Evolutionary conservation across 73 alveolate genomes (phyloP), one percentile per base, ranked within the genome.

Genomic region (Paraurostyla sp.): DNA sequence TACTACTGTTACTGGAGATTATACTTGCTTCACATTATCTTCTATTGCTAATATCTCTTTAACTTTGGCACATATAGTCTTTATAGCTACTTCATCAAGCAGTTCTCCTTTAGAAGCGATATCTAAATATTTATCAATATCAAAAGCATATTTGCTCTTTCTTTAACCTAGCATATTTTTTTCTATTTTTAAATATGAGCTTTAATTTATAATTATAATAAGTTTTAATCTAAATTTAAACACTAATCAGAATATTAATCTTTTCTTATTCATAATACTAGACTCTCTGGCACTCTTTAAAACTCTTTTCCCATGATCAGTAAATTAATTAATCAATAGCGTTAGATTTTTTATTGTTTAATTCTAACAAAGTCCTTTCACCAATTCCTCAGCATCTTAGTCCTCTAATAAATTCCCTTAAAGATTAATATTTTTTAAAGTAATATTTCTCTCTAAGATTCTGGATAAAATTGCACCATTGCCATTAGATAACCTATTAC

Each of bases 1-100:
- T 49, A 96, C 98, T 40, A 94, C 87, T 29, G 98, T 94, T 30
- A 96, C 97, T n/a, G 99, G 99, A n/a, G 97, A 80, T 15, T 76
- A 78, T 29, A 94, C 88, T 52, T 86, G 45, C 68, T 87, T 82
- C 22, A 96, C 99, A 84, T 96, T 96, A 22, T 89, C 93, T 78
- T 96, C 98, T 52, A 85, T 80, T 0, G 90, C 88, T 25, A 96
- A 76, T 35, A 96, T 49, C 50, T 96, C 97, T 57, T 94, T 78
- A 16, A 87, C 91, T 58, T 93, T 92, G 30, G 96, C 65, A 23
- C 98, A 93, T 0, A 96, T 83, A 25, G 93, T 45, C 51, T 96
- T 93, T 22, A 96, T 85, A 0, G 95, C 94, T 30, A 69, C 56
- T 84, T 96, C 97, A 33, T 90, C 94, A 20, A 96, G 86, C 23